Evolutionary conservation across 495 filamentous ascomycete species (phyloP), one percentile per base, ranked within the genome.

Genomic region (Tetracladium setigerum): DNA sequence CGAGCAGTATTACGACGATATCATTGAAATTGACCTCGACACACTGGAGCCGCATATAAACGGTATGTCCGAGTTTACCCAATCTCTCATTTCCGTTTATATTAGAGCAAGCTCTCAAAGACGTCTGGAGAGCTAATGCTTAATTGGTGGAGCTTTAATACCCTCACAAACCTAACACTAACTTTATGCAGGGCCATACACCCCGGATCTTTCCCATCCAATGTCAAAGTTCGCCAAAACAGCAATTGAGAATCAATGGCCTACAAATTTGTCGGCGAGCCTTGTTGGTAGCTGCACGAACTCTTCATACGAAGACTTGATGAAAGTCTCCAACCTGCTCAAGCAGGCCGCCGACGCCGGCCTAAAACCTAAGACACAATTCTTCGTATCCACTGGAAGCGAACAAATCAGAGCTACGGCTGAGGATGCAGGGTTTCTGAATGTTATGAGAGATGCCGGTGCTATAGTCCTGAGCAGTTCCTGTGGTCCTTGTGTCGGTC

Each of bases 301-400:
- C 78, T 94, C 87, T 38, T 95, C 89, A 27, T 97, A 96, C 67
- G 91, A 97, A 74, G 91, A 97, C 60, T 95, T 97, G 91, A 85
- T 81, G 56, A 86, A 89, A 53, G 85, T 80, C 57, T 89, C 90
- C 41, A 85, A 87, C 35, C 95, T 97, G 63, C 89, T 88, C 41
- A 84, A 80, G 44, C 87, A 97, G 63, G 91, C 90, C 53, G 76
- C 95, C 47, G 67, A 87, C 69, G 89, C 95, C 62, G 91, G 91
- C 54, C 48, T 96, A 59, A 95, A 94, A 75, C 76, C 89, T 56
- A 92, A 94, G 78, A 74, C 87, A 57, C 71, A 83, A 58, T 95
- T 95, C 74, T 84, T 83, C 59, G 83, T 97, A 53, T 95, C 89
- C 51, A 90, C 90, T 50, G 90, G 90, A 60, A 95, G 88, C 44